phyloP scores from a whole-genome alignment of 148 eudicot genomes.

The Suaeda aralocaspica region DNA sequence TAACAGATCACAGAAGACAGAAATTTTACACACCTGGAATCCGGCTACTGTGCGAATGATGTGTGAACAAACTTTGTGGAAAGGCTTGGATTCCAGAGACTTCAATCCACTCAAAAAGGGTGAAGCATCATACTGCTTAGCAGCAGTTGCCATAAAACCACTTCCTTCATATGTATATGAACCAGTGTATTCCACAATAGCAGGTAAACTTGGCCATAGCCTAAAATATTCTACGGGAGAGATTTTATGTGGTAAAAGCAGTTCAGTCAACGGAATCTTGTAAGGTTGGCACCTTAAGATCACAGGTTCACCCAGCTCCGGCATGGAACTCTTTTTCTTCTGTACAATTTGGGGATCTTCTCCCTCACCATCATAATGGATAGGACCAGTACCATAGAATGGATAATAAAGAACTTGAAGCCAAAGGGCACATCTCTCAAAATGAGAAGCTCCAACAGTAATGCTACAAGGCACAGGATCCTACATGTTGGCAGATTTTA shows the following conservation, averaged over 20 bases:
- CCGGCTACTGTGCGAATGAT: slow-evolving; percentile 93
- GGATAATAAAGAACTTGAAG: slow-evolving; percentile 92
- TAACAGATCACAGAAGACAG: background rate
- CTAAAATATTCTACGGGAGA: slow-evolving; percentile 97
- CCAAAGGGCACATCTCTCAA: slow-evolving; percentile 94
- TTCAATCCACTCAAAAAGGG: slow-evolving; percentile 91
- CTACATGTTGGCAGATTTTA: slow-evolving; percentile 32
- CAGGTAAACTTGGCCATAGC: slow-evolving; percentile 98
- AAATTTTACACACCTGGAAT: slow-evolving; percentile 52
- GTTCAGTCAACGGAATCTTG: slow-evolving; percentile 90
- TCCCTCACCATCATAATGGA: slow-evolving; percentile 68
- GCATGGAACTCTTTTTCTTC: slow-evolving; percentile 64
- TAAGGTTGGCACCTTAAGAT: slow-evolving; percentile 96
- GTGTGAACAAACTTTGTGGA: slow-evolving; percentile 96
- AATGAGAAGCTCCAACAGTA: slow-evolving; percentile 92
- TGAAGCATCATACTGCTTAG: slow-evolving; percentile 93
- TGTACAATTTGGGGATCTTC: slow-evolving; percentile 74
- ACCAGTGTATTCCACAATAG: slow-evolving; percentile 88
- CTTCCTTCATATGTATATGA: slow-evolving; percentile 94
- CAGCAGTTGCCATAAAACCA: slow-evolving; percentile 97
- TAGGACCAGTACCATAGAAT: slow-evolving; percentile 53
- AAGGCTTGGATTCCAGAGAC: slow-evolving; percentile 82
- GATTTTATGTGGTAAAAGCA: slow-evolving; percentile 88
- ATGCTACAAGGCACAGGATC: slow-evolving; percentile 89
- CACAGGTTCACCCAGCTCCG: slow-evolving; percentile 85